Evolutionary conservation across 116 monocot species (phyloP).

Genomic region (Zostera marina): DNA sequence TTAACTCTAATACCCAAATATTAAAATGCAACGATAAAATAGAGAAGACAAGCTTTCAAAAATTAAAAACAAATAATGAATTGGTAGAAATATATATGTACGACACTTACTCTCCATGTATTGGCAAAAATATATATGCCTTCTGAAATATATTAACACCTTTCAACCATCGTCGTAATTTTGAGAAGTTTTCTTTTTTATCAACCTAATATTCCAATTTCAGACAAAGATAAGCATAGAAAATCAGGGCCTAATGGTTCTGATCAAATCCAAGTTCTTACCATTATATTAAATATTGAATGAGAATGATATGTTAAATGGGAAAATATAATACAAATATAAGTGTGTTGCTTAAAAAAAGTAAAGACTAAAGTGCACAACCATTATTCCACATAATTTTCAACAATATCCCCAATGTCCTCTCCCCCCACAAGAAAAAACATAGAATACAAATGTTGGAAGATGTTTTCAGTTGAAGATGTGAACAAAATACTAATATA

Average conservation of each 20-base stretch:
- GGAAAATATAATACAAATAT: no score
- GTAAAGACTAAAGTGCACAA: no score
- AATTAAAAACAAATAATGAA: background rate
- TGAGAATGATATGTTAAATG: no score
- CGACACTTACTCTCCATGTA: constrained; percentile 70
- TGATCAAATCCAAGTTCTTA: background rate
- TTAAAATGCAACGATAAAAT: background rate
- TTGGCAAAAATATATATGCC: constrained; percentile 77
- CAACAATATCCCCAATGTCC: no score
- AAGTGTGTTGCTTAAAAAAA: no score
- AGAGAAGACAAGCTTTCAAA: background rate
- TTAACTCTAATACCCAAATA: background rate
- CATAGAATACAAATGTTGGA: no score
- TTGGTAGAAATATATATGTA: background rate
- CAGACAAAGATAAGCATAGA: background rate
- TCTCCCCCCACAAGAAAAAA: no score
- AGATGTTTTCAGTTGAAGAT: no score
- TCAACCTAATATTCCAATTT: constrained; percentile 33
- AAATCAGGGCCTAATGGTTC: background rate
- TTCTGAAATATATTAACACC: constrained; percentile 79
- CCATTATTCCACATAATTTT: no score
- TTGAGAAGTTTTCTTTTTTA: constrained; percentile 28
- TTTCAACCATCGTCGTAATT: constrained; percentile 93
- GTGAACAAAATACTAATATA: no score
- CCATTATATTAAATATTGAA: no score